Conservation (phyloP, 306 rosid genomes). For the Trifolium pratense region DNA sequence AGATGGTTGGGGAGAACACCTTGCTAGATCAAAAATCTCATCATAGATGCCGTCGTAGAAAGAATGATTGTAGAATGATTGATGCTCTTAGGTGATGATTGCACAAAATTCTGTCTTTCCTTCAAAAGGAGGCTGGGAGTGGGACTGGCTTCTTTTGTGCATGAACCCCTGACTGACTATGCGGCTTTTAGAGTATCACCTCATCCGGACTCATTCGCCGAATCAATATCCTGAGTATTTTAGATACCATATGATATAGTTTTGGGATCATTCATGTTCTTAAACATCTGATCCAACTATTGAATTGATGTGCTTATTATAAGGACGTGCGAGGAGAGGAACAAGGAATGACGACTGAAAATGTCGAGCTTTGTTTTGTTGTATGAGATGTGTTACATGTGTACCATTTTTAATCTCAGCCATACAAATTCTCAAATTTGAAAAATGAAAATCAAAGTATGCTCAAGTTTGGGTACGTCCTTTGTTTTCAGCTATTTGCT, state of each 20-base stretch:
- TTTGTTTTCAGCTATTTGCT: background rate
- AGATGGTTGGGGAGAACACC: slow-evolving; percentile 90
- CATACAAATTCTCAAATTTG: slow-evolving; percentile 21
- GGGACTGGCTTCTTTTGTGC: slow-evolving; percentile 29
- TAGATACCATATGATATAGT: slow-evolving; percentile 21
- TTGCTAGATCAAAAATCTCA: slow-evolving; percentile 84
- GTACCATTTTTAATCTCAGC: background rate
- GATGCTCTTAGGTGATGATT: slow-evolving; percentile 64
- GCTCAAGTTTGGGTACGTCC: background rate
- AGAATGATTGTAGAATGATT: slow-evolving; percentile 86
- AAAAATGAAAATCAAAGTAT: too few species aligned
- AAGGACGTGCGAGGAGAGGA: slow-evolving; percentile 29
- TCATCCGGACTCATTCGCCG: slow-evolving; percentile 25
- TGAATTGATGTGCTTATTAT: slow-evolving; percentile 14
- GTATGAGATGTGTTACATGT: slow-evolving; percentile 20
- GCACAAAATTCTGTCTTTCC: background rate
- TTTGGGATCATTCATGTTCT: slow-evolving; percentile 24
- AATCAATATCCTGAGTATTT: slow-evolving; percentile 25
- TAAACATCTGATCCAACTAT: slow-evolving; percentile 21
- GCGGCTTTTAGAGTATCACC: slow-evolving; percentile 18
- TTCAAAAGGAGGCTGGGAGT: slow-evolving; percentile 4
- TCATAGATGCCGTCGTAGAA: slow-evolving; percentile 91
- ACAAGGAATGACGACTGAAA: slow-evolving; percentile 4
- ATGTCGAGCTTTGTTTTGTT: background rate
- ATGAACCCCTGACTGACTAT: slow-evolving; percentile 5